Conservation (phyloP, 352 stramenopile genomes). For the Phytophthora citrophthora region DNA sequence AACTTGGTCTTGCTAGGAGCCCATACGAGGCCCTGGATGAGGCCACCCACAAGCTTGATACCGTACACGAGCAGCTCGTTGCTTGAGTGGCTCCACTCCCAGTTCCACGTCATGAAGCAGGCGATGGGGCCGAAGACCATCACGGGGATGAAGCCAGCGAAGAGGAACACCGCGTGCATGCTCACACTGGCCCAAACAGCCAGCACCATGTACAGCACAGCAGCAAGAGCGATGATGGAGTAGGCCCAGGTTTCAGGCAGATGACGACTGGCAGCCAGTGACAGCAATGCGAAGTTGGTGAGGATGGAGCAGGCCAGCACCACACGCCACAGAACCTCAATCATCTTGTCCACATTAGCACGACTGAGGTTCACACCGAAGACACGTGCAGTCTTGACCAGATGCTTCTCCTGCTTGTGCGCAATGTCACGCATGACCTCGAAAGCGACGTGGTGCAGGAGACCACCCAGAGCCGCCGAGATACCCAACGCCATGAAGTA, state of each 20-base stretch:
- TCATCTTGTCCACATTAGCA: conserved; percentile 72
- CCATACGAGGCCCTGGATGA: conserved; percentile 85
- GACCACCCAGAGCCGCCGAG: conserved; percentile 72
- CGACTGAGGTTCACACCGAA: conserved; percentile 79
- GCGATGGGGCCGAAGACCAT: conserved; percentile 82
- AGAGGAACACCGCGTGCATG: conserved; percentile 86
- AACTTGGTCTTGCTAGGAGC: conserved; percentile 85
- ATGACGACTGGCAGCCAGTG: conserved; percentile 78
- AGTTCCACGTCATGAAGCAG: conserved; percentile 81
- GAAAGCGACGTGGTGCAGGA: conserved; percentile 86
- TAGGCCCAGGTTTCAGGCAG: conserved; percentile 78
- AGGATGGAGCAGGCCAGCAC: conserved; percentile 84
- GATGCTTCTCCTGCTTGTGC: conserved; percentile 72
- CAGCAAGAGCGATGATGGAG: conserved; percentile 73
- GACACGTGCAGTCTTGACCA: conserved; percentile 69
- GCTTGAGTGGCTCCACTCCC: conserved; percentile 78
- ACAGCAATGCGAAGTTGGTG: conserved; percentile 86
- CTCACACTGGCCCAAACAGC: conserved; percentile 83
- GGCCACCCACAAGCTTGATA: conserved; percentile 76
- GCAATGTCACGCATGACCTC: conserved; percentile 75
- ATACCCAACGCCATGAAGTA: conserved; percentile 89
- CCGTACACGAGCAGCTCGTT: conserved; percentile 87
- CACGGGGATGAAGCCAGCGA: conserved; percentile 80
- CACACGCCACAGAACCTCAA: conserved; percentile 82
- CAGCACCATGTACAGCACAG: conserved; percentile 68